These are phyloP conservation scores for Epichloe gansuensis DNA, from an alignment of 2,329 filamentous ascomycete species.

Conservation along the genomic window DNA sequence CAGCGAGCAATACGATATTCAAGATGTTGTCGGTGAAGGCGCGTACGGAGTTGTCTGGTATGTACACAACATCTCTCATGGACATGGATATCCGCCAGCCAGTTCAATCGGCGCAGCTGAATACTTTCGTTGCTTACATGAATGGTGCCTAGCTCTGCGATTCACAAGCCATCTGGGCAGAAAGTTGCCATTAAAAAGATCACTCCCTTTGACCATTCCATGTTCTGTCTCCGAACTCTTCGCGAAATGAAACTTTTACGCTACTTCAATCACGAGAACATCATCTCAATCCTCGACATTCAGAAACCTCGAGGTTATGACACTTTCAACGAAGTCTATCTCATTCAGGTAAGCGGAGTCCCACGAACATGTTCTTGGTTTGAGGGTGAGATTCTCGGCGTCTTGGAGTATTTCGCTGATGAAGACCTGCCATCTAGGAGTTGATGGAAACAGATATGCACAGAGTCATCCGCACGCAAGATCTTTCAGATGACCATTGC, in stretches of 20 bases:
- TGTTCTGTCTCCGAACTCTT: slow-evolving; percentile 93
- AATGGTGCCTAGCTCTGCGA: slow-evolving; percentile 57
- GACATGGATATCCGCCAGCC: neutral
- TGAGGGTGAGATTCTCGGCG: neutral
- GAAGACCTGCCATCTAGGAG: slow-evolving; percentile 43
- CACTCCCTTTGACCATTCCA: slow-evolving; percentile 96
- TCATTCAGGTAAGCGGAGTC: slow-evolving; percentile 68
- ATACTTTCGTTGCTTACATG: neutral
- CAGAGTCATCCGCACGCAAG: slow-evolving; percentile 94
- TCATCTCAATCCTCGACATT: slow-evolving; percentile 98
- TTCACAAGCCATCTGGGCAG: slow-evolving; percentile 95
- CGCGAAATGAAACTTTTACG: slow-evolving; percentile 98
- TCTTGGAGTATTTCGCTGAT: neutral
- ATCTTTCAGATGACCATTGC: slow-evolving; percentile 97
- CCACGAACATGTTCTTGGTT: neutral
- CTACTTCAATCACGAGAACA: slow-evolving; percentile 99
- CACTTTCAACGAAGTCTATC: slow-evolving; percentile 92
- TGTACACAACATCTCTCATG: neutral
- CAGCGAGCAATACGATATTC: slow-evolving; percentile 98
- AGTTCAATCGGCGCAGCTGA: neutral
- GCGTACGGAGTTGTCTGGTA: slow-evolving; percentile 98
- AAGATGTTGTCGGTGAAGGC: slow-evolving; percentile 97
- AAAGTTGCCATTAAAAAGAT: slow-evolving; percentile 99
- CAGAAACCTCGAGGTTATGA: slow-evolving; percentile 96
- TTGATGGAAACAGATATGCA: slow-evolving; percentile 99